phyloP scores from a whole-genome alignment of 2,329 filamentous ascomycete species.

The Scytalidium lignicola region DNA sequence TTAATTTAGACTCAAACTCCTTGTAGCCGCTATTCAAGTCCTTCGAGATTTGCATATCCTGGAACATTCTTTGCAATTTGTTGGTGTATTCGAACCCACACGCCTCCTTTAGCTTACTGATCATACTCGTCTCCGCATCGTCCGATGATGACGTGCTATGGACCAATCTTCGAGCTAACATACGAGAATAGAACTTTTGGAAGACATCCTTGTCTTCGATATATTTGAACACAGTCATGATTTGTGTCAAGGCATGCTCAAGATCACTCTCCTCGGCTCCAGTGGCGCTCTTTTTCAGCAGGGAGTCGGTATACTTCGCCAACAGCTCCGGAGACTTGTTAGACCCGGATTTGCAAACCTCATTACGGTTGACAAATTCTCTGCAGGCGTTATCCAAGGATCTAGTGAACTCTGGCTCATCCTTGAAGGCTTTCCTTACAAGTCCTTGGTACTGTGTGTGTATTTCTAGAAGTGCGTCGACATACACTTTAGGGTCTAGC shows the following conservation, averaged over 20 bases:
- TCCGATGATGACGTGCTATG: slow-evolving; percentile 94
- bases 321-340: slow-evolving; percentile 92
- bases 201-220: slow-evolving; percentile 99
- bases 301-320: slow-evolving; percentile 89
- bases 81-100: slow-evolving; percentile 99
- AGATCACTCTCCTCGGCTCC: slow-evolving; percentile 91
- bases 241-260: slow-evolving; percentile 80
- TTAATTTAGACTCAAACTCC: slow-evolving; percentile 63
- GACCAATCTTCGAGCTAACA: slow-evolving; percentile 90
- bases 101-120: slow-evolving; percentile 96
- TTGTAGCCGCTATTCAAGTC: slow-evolving; percentile 89
- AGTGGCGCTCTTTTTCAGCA: slow-evolving; percentile 88
- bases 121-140: slow-evolving; percentile 98
- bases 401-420: slow-evolving; percentile 93
- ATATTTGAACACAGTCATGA: slow-evolving; percentile 99
- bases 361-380: slow-evolving; percentile 97
- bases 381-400: slow-evolving; percentile 95
- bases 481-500: slow-evolving; percentile 93
- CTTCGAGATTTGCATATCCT: slow-evolving; percentile 98
- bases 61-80: slow-evolving; percentile 99
- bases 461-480: slow-evolving; percentile 89
- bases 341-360: slow-evolving; percentile 88
- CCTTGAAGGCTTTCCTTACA: slow-evolving; percentile 87
- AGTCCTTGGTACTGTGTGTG: slow-evolving; percentile 89
- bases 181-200: slow-evolving; percentile 98